Conservation (phyloP, 352 stramenopile genomes). For the Phytopythium oedochilum region DNA sequence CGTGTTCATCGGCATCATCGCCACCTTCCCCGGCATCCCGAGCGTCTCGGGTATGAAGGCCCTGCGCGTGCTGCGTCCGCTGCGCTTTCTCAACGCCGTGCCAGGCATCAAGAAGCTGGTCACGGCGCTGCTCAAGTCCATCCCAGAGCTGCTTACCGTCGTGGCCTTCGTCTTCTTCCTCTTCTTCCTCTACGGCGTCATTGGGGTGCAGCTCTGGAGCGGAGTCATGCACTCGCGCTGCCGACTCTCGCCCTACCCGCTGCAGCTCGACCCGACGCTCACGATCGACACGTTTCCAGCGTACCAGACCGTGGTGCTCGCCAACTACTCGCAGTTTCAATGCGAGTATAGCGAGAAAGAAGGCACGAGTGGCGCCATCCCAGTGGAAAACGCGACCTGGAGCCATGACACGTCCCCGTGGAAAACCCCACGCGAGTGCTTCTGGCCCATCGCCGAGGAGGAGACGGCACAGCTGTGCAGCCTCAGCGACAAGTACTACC, state of each 20-base stretch:
- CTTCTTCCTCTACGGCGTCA: constrained; percentile 84
- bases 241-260: constrained; percentile 58
- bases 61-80: constrained; percentile 28
- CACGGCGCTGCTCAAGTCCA: constrained; percentile 61
- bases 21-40: constrained; percentile 34
- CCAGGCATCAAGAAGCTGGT: constrained; percentile 58
- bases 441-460: constrained; percentile 86
- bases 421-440: constrained; percentile 62
- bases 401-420: constrained; percentile 45
- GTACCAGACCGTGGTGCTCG: constrained; percentile 24
- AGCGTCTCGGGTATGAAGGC: constrained; percentile 33
- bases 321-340: constrained; percentile 27
- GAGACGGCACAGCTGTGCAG: constrained; percentile 44
- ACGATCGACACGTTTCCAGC: constrained; percentile 17
- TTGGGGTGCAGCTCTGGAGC: constrained; percentile 79
- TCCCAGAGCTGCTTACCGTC: constrained; percentile 74
- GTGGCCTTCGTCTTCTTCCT: constrained; percentile 76
- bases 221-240: constrained; percentile 63
- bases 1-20: constrained; percentile 60
- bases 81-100: constrained; percentile 46
- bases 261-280: constrained; percentile 36
- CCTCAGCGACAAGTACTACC: constrained; percentile 15
- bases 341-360: constrained; percentile 6
- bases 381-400: constrained; percentile 23
- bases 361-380: constrained; percentile 10